phyloP scores from a whole-genome alignment of 768 basidiomycete genomes.

The Lactarius psammicola region DNA sequence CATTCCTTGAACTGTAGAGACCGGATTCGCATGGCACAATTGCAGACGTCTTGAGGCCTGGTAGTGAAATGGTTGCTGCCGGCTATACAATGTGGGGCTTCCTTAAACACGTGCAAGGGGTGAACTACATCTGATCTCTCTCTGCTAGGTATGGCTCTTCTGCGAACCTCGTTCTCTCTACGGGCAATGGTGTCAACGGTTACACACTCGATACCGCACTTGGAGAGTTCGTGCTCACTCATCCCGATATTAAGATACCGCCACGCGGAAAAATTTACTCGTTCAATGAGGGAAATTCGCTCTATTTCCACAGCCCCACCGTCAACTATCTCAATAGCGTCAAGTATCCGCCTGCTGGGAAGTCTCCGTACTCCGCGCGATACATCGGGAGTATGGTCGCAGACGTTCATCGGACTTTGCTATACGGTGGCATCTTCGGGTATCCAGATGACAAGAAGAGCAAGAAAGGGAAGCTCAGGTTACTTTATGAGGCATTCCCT shows the following conservation, averaged over 20 bases:
- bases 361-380: slow-evolving; percentile 84
- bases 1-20: slow-evolving; percentile 44
- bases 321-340: slow-evolving; percentile 82
- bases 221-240: slow-evolving; percentile 98
- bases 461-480: slow-evolving; percentile 90
- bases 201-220: slow-evolving; percentile 95
- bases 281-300: slow-evolving; percentile 97
- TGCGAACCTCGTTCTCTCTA: slow-evolving; percentile 92
- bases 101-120: slow-evolving; percentile 4
- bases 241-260: slow-evolving; percentile 95
- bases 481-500: slow-evolving; percentile 97
- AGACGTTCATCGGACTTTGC: slow-evolving; percentile 92
- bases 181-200: slow-evolving; percentile 94
- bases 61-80: slow-evolving; percentile 95
- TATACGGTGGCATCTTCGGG: slow-evolving; percentile 98
- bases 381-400: slow-evolving; percentile 99
- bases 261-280: slow-evolving; percentile 97
- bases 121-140: background rate
- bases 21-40: slow-evolving; percentile 77
- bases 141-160: slow-evolving; percentile 81
- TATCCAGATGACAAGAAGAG: slow-evolving; percentile 98
- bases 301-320: slow-evolving; percentile 88
- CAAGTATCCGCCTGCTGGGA: slow-evolving; percentile 80
- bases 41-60: slow-evolving; percentile 88
- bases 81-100: slow-evolving; percentile 88